A percentile compares a stretch with the other conserved stretches of the same genome.
Conservation (phyloP, 768 basidiomycete species). For the Pulveroboletus frians region DNA sequence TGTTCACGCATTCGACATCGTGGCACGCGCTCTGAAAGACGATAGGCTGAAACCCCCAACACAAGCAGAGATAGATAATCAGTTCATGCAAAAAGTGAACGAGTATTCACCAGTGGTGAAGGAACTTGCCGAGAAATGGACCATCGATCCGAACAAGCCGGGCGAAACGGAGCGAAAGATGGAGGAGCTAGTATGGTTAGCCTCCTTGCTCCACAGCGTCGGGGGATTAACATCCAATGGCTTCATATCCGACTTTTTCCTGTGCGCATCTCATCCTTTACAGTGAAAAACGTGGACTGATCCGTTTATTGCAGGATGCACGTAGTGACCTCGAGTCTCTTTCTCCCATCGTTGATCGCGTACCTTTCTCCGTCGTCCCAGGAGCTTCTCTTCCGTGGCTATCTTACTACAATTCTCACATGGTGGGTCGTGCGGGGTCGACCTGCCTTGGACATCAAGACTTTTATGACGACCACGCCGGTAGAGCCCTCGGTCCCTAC, state of each 20-base stretch:
- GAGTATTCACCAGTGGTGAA: background rate
- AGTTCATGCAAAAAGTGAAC: too few relatives aligned
- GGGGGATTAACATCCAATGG: slow-evolving; percentile 54
- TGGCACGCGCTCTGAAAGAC: slow-evolving; percentile 50
- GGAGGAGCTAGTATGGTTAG: slow-evolving; percentile 61
- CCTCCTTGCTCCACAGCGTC: slow-evolving; percentile 49
- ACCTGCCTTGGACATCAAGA: slow-evolving; percentile 27
- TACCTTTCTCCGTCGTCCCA: slow-evolving; percentile 13
- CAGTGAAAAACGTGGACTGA: background rate
- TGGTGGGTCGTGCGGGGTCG: slow-evolving; percentile 25
- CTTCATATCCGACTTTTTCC: slow-evolving; percentile 39
- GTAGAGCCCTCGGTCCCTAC: slow-evolving; percentile 9
- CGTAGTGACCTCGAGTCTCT: slow-evolving; percentile 28
- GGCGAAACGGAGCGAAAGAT: slow-evolving; percentile 48
- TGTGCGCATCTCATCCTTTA: slow-evolving; percentile 31
- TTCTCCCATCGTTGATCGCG: slow-evolving; percentile 23
- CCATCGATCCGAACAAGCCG: slow-evolving; percentile 31
- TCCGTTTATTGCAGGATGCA: slow-evolving; percentile 22
- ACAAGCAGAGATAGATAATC: too few relatives aligned
- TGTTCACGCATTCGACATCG: slow-evolving; percentile 41
- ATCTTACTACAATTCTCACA: slow-evolving; percentile 5
- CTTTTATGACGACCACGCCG: slow-evolving; percentile 27
- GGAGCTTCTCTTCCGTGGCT: background rate
- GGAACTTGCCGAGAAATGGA: slow-evolving; percentile 39
- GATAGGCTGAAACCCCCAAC: slow-evolving; percentile 18